phyloP scores from a whole-genome alignment of 2,329 filamentous ascomycete genomes.

The Verticillium tricorpus region DNA sequence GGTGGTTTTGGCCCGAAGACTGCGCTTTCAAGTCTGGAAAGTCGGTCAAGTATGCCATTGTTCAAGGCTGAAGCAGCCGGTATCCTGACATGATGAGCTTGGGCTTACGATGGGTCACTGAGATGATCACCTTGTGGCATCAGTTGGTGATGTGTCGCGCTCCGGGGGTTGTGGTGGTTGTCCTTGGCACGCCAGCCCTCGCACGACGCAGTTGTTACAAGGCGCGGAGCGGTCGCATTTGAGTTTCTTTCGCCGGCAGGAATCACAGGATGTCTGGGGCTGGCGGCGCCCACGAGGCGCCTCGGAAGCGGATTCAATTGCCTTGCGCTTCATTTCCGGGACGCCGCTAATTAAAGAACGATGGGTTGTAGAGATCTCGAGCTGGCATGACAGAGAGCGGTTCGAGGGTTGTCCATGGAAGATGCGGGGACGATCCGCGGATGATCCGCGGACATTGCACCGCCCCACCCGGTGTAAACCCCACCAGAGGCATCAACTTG shows the following conservation, averaged over 20 bases:
- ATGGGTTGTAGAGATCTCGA: neutral
- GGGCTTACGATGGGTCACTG: too few relatives aligned
- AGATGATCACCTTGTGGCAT: neutral
- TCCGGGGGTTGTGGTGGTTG: neutral
- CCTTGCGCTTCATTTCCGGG: conserved; percentile 7
- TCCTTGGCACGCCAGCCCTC: conserved; percentile 19
- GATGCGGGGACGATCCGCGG: conserved; percentile 5
- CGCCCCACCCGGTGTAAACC: neutral
- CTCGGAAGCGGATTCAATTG: neutral
- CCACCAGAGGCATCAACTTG: neutral
- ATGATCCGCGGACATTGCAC: conserved; percentile 7
- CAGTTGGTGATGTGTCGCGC: neutral
- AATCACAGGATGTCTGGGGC: conserved; percentile 24
- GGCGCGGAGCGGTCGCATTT: conserved; percentile 24
- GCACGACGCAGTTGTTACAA: conserved; percentile 22
- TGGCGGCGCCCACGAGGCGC: conserved; percentile 15
- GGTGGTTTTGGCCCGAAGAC: too few relatives aligned
- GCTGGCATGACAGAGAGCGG: neutral
- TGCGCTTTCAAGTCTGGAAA: too few relatives aligned
- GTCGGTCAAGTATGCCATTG: too few relatives aligned
- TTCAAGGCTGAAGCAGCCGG: too few relatives aligned
- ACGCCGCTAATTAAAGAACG: neutral
- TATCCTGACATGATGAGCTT: too few relatives aligned
- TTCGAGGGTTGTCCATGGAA: neutral
- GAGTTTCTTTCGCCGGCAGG: conserved; percentile 25